These are phyloP conservation scores for Sporisorium exsertum DNA, from an alignment of 1,284 basidiomycete species.

Conservation along the genomic window DNA sequence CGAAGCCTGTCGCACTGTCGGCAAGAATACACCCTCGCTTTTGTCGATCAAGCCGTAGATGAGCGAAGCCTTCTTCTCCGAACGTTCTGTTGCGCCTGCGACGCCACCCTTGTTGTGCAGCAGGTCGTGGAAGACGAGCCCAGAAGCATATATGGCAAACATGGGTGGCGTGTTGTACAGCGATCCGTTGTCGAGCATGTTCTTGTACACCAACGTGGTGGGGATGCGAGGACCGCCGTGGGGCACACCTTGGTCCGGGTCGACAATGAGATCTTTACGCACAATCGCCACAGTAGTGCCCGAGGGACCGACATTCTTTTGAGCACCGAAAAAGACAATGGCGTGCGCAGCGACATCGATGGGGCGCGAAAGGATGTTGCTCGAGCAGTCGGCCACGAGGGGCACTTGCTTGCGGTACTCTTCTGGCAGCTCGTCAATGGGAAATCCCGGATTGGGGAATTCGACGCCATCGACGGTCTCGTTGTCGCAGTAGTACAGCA, in stretches of 20 bases:
- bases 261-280: slow-evolving; percentile 79
- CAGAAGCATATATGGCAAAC: slow-evolving; percentile 90
- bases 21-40: slow-evolving; percentile 48
- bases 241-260: slow-evolving; percentile 58
- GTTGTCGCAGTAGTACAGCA: slow-evolving; percentile 99
- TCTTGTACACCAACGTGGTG: slow-evolving; percentile 85
- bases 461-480: slow-evolving; percentile 98
- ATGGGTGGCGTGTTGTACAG: slow-evolving; percentile 96
- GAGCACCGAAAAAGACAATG: slow-evolving; percentile 96
- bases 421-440: slow-evolving; percentile 79
- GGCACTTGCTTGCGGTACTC: slow-evolving; percentile 75
- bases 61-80: slow-evolving; percentile 43
- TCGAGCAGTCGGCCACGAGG: slow-evolving; percentile 94
- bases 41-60: slow-evolving; percentile 63
- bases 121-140: slow-evolving; percentile 84
- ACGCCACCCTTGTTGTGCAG: slow-evolving; percentile 76
- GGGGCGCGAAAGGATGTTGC: slow-evolving; percentile 95
- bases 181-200: slow-evolving; percentile 81
- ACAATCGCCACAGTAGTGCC: slow-evolving; percentile 94
- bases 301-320: slow-evolving; percentile 97
- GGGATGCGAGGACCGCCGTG: slow-evolving; percentile 77
- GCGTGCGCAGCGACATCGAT: slow-evolving; percentile 81
- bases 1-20: slow-evolving; percentile 57
- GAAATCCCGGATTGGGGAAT: slow-evolving; percentile 85
- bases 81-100: slow-evolving; percentile 68